phyloP scores from a whole-genome alignment of 306 rosid species.

The Crotalaria pallida region DNA sequence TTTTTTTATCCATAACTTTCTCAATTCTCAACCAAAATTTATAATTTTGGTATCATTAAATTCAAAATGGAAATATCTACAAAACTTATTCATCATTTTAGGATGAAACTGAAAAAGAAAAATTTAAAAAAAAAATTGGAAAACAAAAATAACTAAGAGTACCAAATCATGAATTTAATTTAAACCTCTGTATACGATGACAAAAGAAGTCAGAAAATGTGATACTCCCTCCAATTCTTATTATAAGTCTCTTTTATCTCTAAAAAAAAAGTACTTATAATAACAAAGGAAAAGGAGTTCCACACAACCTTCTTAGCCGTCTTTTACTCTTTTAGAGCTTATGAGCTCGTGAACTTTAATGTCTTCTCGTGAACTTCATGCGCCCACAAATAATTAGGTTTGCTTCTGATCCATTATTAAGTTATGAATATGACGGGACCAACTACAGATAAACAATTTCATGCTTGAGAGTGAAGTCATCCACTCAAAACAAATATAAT shows the following conservation, averaged over 20 bases:
- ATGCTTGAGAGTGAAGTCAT: neutral
- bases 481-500: constrained; percentile 2
- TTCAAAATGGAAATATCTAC: too few relatives aligned
- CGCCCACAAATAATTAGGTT: constrained; percentile 23
- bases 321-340: constrained; percentile 45
- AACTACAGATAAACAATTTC: constrained; percentile 16
- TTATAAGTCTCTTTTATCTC: neutral
- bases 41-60: too few relatives aligned
- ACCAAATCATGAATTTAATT: too few relatives aligned
- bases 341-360: constrained; percentile 55
- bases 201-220: too few relatives aligned
- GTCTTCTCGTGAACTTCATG: constrained; percentile 52
- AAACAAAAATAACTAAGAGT: too few relatives aligned
- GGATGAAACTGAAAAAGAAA: too few relatives aligned
- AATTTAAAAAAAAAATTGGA: too few relatives aligned
- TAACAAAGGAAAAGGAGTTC: neutral
- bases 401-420: constrained; percentile 34
- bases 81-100: too few relatives aligned
- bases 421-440: constrained; percentile 21
- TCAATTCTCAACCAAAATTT: too few relatives aligned
- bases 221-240: too few relatives aligned
- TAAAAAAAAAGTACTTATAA: neutral
- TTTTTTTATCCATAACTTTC: too few relatives aligned
- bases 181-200: too few relatives aligned
- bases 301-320: constrained; percentile 43